phyloP scores from a whole-genome alignment of 2,329 filamentous ascomycete species.

The Penicillium thymicola region DNA sequence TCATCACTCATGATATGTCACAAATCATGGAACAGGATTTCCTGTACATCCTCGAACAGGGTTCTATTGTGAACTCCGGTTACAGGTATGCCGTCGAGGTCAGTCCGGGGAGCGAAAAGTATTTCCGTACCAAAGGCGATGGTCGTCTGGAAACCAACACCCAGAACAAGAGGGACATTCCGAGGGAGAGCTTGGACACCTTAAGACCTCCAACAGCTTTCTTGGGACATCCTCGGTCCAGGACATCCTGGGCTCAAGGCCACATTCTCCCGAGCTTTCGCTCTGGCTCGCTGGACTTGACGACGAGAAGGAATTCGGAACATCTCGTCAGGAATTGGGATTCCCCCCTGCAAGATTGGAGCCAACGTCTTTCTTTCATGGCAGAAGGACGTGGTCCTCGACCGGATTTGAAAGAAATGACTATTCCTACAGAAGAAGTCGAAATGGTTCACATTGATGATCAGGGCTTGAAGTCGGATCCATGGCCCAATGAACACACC shows the following conservation, averaged over 20 bases:
- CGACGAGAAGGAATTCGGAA: background rate
- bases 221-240: constrained; percentile 1
- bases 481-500: background rate
- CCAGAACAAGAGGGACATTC: background rate
- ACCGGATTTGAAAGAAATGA: background rate
- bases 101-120: constrained; percentile 28
- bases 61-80: constrained; percentile 66
- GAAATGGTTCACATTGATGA: constrained; percentile 13
- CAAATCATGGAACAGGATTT: constrained; percentile 72
- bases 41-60: constrained; percentile 73
- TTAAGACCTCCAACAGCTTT: background rate
- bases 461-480: background rate
- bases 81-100: constrained; percentile 54
- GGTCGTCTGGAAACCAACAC: background rate
- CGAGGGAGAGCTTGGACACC: background rate
- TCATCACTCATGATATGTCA: constrained; percentile 85
- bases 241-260: constrained; percentile 11
- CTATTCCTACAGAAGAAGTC: background rate
- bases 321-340: background rate
- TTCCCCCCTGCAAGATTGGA: background rate
- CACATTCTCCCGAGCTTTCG: constrained; percentile 14
- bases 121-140: constrained; percentile 12
- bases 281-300: constrained; percentile 8
- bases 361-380: constrained; percentile 2
- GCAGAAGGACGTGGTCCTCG: background rate